Evolutionary conservation across 371 early-diverging fungal genomes (phyloP), one percentile per base, ranked within the genome.

Genomic region (Lichtheimia ramosa): DNA sequence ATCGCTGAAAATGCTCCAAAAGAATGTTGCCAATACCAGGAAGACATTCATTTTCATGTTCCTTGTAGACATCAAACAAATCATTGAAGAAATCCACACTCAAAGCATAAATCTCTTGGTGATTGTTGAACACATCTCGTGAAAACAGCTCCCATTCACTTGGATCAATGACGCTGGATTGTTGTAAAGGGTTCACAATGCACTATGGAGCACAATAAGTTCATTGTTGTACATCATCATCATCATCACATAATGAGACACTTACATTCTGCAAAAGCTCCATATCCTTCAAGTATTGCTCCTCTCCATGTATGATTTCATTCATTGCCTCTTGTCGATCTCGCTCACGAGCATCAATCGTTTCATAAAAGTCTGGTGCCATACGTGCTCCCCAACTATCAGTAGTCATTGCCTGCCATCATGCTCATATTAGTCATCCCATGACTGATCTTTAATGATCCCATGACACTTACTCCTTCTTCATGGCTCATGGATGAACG

Each of bases 281-380:
- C 51, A 77, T 28, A 64, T 95, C 96, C 43, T 82, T 81, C 28
- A 92, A 89, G 71, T 87, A 95, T 66, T 92, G 90, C 58, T 85
- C 84, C 68, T 95, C 95, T 8, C 89, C 89, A 51, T 89, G 79
- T 34, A 95, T 87, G 52, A 94, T 63, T 72, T 96, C 96, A 69
- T 87, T 94, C 55, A 96, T 89, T 42, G 87, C 87, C 66, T 96
- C 94, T 66, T 96, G 96, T 0, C 95, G 85, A 61, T 88, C 89
- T 61, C 83, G 82, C 69, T 95, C 96, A 14, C 78, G 66, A 20
- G 83, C 73, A 5, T 89, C 84, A 0, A 90, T 76, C 1, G 84
- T 80, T 16, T 87, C 84, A 7, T 85, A 66, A 15, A 95, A 73
- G 14, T 86, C 86, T 57, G 81, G 79, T 3, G 91, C 84, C 5